Base-by-base conservation (phyloP, 345 rosid genomes). In the Reutealis trisperma region DNA sequence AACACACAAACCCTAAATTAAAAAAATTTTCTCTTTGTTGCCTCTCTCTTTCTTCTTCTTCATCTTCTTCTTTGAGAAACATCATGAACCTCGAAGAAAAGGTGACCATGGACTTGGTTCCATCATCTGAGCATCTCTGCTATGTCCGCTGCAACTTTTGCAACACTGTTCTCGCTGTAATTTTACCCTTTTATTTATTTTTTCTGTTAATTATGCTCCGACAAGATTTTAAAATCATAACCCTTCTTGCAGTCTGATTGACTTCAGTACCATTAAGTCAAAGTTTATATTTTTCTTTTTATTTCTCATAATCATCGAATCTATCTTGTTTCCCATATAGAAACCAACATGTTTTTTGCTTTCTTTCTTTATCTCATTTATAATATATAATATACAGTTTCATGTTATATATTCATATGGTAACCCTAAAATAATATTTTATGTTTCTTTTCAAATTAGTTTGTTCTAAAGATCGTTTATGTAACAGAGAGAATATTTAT, bases 61-160 rank as follows among this genome's bases (percentile, higher is more conserved):
- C 27, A 68, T 79, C 74, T 72, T 54, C 32, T 71, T 70, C 24
- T 70, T 71, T 71, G 64, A 78, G 19, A 69, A 90, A 47, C 21
- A 54, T 4, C 4, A 54, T 88, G 92, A 91, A 86, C 86, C 85
- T 81, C 13, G 98, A 88, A 76, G 97, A 91, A 65, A 94, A 90
- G 82, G 84, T 82, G 41, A 78, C 85, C 79, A 87, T 89, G 94
- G 87, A 91, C 78, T 67, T 86, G 49, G 87, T 86, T 79, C 86
- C 88, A 55, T 93, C 88, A 68, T 73, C 94, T 54, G 97, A 96
- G 75, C 94, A 92, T 80, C 98, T 94, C 71, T 96, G 95, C 83
- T 96, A 96, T 81, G 93, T 94, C 71, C 97, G 98, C 22, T 96
- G 99, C 87, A 96, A 90, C 89, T 94, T 91, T 84, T 96, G 99